phyloP scores from a whole-genome alignment of 2,329 filamentous ascomycete species.

The Aspergillus fischeri region DNA sequence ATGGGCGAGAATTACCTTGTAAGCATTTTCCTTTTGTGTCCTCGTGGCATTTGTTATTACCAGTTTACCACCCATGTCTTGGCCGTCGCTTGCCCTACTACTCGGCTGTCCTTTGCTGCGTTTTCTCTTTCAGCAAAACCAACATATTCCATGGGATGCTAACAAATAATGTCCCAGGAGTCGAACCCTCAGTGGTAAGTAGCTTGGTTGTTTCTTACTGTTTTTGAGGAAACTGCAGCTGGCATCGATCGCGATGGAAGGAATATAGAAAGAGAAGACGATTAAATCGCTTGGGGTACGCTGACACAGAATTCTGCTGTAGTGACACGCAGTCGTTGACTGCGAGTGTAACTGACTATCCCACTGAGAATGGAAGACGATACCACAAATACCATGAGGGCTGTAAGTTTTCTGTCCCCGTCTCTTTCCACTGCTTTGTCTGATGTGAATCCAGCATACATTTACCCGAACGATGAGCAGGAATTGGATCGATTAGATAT shows the following conservation, averaged over 20 bases:
- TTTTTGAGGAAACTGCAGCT: neutral
- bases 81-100: neutral
- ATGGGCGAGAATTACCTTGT: conserved; percentile 1
- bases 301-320: conserved; percentile 5
- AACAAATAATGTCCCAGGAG: conserved; percentile 21
- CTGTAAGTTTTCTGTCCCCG: conserved; percentile 23
- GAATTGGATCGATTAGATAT: conserved; percentile 55
- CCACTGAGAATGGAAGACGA: conserved; percentile 39
- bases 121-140: neutral
- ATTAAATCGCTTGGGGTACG: neutral
- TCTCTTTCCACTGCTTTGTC: neutral
- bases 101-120: neutral
- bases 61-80: neutral
- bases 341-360: conserved; percentile 42
- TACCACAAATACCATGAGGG: conserved; percentile 46
- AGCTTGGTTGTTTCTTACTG: neutral
- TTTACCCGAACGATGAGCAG: conserved; percentile 51
- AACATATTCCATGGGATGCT: conserved; percentile 16
- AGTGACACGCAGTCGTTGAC: conserved; percentile 43
- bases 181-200: conserved; percentile 25
- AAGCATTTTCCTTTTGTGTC: neutral
- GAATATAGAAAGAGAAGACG: neutral
- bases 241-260: neutral
- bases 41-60: neutral
- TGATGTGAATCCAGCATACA: conserved; percentile 28